Evolutionary conservation across 73 alveolate genomes (phyloP).

Genomic region (Paramecium sonneborni): DNA sequence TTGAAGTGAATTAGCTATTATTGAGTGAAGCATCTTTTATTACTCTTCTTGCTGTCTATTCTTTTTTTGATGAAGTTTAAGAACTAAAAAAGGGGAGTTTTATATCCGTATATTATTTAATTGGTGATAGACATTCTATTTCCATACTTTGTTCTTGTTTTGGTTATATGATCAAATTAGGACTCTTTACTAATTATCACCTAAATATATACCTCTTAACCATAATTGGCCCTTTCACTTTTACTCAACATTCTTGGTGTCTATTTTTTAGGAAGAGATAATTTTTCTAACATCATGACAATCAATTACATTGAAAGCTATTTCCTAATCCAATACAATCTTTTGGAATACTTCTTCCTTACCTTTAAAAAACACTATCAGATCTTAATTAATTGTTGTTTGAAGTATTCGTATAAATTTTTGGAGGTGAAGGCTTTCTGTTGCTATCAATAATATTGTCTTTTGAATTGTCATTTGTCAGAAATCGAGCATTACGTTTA

Average conservation of each 20-base stretch:
- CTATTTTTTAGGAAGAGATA: neutral
- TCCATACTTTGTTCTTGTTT: neutral
- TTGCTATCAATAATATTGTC: neutral
- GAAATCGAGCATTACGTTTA: neutral
- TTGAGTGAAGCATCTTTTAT: neutral
- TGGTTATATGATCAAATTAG: neutral
- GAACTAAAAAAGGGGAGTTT: neutral
- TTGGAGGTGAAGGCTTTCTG: neutral
- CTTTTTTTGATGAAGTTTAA: neutral
- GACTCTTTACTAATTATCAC: conserved; percentile 6
- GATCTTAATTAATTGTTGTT: neutral
- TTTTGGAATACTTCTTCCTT: conserved; percentile 27
- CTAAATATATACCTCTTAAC: neutral
- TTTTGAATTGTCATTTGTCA: neutral
- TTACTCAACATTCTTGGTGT: neutral
- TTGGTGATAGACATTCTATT: neutral
- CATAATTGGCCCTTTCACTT: neutral
- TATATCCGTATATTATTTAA: neutral
- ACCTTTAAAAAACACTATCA: neutral
- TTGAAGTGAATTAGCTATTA: neutral
- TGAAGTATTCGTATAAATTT: neutral
- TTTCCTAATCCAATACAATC: neutral
- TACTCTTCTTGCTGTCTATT: neutral
- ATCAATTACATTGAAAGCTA: neutral
- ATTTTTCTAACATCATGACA: neutral